phyloP scores from a whole-genome alignment of 2,329 filamentous ascomycete species.

The Teratosphaeriaceae sp. region DNA sequence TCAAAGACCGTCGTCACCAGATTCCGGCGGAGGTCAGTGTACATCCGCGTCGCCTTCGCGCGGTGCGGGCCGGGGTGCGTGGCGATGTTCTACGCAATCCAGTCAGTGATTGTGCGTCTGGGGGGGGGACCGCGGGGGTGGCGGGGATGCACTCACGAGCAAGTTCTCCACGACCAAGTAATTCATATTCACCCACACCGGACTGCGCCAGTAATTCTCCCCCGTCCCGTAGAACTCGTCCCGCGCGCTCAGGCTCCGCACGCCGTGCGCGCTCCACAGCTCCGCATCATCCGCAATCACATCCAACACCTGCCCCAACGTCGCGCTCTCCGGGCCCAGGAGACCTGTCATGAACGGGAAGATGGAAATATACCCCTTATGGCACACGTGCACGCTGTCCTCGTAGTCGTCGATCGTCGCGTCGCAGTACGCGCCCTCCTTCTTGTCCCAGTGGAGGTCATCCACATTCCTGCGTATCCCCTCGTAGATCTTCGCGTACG shows the following conservation, averaged over 20 bases:
- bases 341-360: constrained; percentile 88
- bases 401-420: constrained; percentile 94
- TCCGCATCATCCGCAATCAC: constrained; percentile 74
- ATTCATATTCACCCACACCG: constrained; percentile 95
- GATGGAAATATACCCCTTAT: constrained; percentile 92
- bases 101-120: neutral
- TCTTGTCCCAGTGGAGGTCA: constrained; percentile 85
- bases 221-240: constrained; percentile 79
- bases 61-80: constrained; percentile 60
- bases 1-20: constrained; percentile 83
- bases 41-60: constrained; percentile 63
- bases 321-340: constrained; percentile 64
- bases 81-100: constrained; percentile 52
- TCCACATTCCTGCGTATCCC: constrained; percentile 82
- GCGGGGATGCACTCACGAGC: constrained; percentile 56
- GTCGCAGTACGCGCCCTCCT: constrained; percentile 81
- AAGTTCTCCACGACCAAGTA: constrained; percentile 78
- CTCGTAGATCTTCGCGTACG: constrained; percentile 63
- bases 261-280: constrained; percentile 84
- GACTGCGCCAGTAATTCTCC: constrained; percentile 96
- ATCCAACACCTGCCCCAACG: constrained; percentile 67
- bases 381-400: constrained; percentile 81
- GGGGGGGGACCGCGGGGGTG: neutral
- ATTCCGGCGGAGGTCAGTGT: constrained; percentile 70
- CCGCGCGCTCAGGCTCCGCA: constrained; percentile 79